Conservation (phyloP, 495 filamentous ascomycete species). For the Aspergillus sclerotioniger region DNA sequence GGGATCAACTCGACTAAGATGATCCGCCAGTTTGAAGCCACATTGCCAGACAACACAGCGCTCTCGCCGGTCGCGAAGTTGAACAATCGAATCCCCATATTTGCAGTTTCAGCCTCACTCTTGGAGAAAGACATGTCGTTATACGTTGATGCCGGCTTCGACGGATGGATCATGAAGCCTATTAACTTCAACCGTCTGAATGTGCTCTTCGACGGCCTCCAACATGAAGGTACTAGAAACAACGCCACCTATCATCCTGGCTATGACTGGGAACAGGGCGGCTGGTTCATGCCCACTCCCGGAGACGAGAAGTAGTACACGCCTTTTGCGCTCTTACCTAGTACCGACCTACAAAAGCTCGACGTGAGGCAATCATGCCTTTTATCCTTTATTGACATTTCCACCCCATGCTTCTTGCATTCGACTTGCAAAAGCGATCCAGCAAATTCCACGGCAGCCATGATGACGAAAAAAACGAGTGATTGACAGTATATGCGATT, state of each 20-base stretch:
- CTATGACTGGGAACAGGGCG: conserved; percentile 64
- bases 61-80: conserved; percentile 41
- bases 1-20: conserved; percentile 78
- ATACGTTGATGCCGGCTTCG: conserved; percentile 82
- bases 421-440: neutral
- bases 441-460: neutral
- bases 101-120: conserved; percentile 87
- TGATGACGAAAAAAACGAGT: neutral
- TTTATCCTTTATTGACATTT: neutral
- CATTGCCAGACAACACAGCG: conserved; percentile 35
- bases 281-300: conserved; percentile 53
- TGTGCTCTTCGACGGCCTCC: conserved; percentile 56
- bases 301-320: neutral
- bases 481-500: neutral
- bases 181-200: conserved; percentile 67
- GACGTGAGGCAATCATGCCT: neutral
- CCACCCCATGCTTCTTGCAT: neutral
- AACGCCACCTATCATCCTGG: conserved; percentile 57
- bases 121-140: conserved; percentile 64
- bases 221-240: conserved; percentile 46
- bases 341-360: neutral
- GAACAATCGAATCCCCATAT: conserved; percentile 64
- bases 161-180: conserved; percentile 84
- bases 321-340: neutral
- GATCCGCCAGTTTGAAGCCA: conserved; percentile 70